phyloP scores from a whole-genome alignment of 331 rosid species.

The Acacia pycnantha region DNA sequence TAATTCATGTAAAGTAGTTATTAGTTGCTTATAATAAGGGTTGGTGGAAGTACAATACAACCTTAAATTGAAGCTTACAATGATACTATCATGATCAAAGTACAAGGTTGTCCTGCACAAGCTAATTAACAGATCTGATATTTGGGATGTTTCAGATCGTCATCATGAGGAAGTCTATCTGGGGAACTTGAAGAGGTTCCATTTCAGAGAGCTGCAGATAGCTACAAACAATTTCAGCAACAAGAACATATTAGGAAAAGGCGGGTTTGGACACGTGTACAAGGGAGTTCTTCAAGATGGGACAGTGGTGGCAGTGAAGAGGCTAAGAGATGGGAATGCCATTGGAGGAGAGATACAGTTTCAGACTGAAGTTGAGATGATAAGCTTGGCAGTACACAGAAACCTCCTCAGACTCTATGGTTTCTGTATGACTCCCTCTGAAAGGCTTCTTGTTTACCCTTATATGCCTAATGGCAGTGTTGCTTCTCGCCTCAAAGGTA shows the following conservation, averaged over 20 bases:
- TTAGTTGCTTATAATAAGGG: not conserved
- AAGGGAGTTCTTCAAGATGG: conserved; percentile 86
- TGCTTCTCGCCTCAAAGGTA: conserved; percentile 95
- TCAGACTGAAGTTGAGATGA: conserved; percentile 99
- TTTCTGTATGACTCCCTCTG: conserved; percentile 79
- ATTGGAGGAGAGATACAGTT: conserved; percentile 92
- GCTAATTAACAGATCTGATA: not conserved
- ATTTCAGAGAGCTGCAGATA: conserved; percentile 81
- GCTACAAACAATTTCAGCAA: conserved; percentile 89
- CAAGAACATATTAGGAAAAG: conserved; percentile 85
- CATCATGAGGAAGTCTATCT: conserved; percentile 79
- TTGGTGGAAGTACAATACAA: not conserved
- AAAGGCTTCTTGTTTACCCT: conserved; percentile 91
- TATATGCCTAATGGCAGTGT: conserved; percentile 98
- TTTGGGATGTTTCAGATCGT: conserved; percentile 48
- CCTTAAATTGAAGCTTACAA: not conserved
- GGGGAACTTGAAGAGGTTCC: conserved; percentile 87
- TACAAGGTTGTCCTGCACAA: not conserved
- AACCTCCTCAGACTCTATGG: conserved; percentile 90
- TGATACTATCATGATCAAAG: not conserved
- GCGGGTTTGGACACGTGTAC: conserved; percentile 94
- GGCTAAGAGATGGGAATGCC: conserved; percentile 93
- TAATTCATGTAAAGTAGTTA: not conserved
- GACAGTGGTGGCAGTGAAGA: conserved; percentile 81
- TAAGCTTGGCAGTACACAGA: conserved; percentile 91